Base-by-base conservation (phyloP, 2,329 filamentous ascomycete species). In the Nigrograna mackinnonii region DNA sequence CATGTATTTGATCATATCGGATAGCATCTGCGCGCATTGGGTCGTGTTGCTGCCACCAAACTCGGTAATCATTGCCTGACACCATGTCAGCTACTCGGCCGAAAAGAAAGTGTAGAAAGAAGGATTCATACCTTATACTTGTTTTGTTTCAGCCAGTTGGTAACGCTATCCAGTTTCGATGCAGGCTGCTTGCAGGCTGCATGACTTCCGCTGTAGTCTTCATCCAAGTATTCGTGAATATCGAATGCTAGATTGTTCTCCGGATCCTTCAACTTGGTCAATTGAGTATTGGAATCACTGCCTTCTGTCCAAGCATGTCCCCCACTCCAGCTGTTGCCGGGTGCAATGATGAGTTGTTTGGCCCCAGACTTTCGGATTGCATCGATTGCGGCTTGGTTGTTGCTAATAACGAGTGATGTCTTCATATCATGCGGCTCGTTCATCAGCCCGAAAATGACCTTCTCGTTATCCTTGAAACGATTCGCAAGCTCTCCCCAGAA, bases 381-480 rank as follows among this genome's bases (percentile, higher is more conserved):
- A 37, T 69, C 62, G 38, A 77, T 66, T 1, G 74, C 73, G 5
- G 72, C 72, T 52, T 77, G 74, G 49, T 74, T 68, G 47, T 77
- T 76, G 19, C 63, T 57, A 3, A 77, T 58, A 5, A 77, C 63
- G 4, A 77, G 62, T 14, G 58, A 56, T 3, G 70, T 71, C 6
- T 69, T 53, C 73, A 78, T 75, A 48, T 76, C 73, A 51, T 77
- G 75, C 5, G 74, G 75, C 60, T 76, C 71, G 22, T 64, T 65
- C 74, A 76, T 76, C 5, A 77, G 59, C 0, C 70, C 73, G 47
- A 77, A 77, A 31, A 77, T 74, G 43, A 76, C 73, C 39, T 72
- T 71, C 36, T 70, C 66, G 47, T 77, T 75, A 41, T 64, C 61
- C n/a, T 58, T 58, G 51, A 77, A 77, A 22, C 74, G 67, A 5